These are phyloP conservation scores for Cylindrotheca closterium DNA, from an alignment of 108 stramenopile species.

Conservation along the genomic window DNA sequence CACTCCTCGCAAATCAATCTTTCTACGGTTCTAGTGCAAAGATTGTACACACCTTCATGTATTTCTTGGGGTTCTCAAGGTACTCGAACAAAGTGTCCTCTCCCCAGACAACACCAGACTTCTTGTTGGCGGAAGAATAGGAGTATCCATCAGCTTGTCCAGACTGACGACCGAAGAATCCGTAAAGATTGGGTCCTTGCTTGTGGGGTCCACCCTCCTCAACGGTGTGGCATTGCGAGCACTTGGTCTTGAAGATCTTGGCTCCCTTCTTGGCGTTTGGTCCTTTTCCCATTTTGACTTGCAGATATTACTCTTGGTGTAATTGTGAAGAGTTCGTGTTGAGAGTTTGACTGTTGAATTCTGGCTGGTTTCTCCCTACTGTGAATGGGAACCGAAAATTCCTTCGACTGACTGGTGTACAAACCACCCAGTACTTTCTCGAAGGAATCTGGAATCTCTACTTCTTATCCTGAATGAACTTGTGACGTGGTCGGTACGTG, in stretches of 20 bases:
- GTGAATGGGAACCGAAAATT: no score
- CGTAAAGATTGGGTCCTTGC: constrained; percentile 99
- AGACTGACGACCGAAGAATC: constrained; percentile 97
- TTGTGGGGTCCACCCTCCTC: constrained; percentile 97
- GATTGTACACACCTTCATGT: constrained; percentile 97
- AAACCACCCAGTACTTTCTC: no score
- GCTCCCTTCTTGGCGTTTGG: constrained; percentile 88
- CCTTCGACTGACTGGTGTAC: no score
- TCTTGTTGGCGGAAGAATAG: constrained; percentile 98
- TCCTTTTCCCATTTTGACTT: constrained; percentile 45
- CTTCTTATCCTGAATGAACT: no score
- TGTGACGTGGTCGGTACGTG: no score
- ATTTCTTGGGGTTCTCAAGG: constrained; percentile 98
- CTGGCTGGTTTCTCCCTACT: no score
- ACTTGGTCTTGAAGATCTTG: constrained; percentile 94
- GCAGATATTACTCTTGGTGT: background rate
- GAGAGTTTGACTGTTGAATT: no score
- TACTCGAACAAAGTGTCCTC: constrained; percentile 97
- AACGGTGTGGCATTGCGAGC: constrained; percentile 99
- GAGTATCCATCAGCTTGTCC: constrained; percentile 96
- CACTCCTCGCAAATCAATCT: no score
- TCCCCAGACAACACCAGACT: constrained; percentile 92
- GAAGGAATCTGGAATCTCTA: no score
- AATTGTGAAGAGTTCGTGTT: no score
- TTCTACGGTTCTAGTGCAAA: no score